Evolutionary conservation across 2,329 filamentous ascomycete species (phyloP), one percentile per base, ranked within the genome.

Genomic region (Zymoseptoria brevis): DNA sequence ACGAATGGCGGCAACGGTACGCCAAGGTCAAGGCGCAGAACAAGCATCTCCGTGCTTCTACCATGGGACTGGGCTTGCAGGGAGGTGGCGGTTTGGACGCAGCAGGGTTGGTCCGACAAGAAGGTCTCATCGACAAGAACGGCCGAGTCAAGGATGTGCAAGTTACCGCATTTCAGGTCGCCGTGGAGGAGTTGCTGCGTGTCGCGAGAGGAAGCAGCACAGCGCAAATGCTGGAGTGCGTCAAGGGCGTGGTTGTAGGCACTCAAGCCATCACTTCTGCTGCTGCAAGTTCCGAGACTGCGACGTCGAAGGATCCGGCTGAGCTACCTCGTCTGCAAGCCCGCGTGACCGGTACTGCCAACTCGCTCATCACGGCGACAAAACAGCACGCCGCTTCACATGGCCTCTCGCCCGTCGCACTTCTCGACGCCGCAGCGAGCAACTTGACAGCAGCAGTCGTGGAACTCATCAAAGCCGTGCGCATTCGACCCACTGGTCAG

Each of bases 131-230:
- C 45, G 69, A 87, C 45, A 83, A 87, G 11, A 83, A 86, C 60
- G 94, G 94, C 5, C 74, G 94, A 21, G 85, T 99, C 67, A 92
- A 89, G 75, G 94, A 96, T 74, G 83, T 96, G 11, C 89, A 96
- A 72, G 85, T 99, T 65, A 96, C 93, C 55, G 92, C 90, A 70
- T 97, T 96, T 77, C 94, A 99, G 74, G 87, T 97, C 61, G 84
- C 91, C 21, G 89, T 99, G 62, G 93, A 99, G 71, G 93, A 97
- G 68, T 81, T 97, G 48, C 80, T 99, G 41, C 87, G 87, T 64
- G 83, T 81, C 49, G 90, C 91, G 19, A 86, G 92, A 54, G 81
- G 81, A 35, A 84, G 88, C n/a, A 83, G 88, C 56, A 85, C 90
- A 0, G 83, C 87, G 52, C 83, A 83, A 64, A 86, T 94, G 35